Percentiles rank a stretch among this genome's conserved stretches.
Evolutionary conservation across 1,284 basidiomycete species (phyloP).

Genomic region (Jaminaea rosea): DNA sequence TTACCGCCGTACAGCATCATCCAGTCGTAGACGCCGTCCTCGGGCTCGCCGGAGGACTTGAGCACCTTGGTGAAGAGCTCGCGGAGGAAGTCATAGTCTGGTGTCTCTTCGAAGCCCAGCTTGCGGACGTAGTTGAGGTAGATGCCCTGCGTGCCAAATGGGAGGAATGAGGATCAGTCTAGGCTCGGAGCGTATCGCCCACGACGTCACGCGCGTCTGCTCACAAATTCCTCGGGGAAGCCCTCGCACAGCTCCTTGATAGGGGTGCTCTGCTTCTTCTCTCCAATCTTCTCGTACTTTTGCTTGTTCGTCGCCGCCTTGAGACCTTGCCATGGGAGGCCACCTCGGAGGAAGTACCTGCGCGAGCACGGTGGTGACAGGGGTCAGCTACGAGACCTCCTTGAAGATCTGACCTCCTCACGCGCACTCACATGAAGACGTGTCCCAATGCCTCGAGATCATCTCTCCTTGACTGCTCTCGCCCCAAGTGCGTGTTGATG

Average conservation of each 20-base stretch:
- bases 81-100: slow-evolving; percentile 88
- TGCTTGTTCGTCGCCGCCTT: slow-evolving; percentile 96
- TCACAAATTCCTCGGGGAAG: slow-evolving; percentile 54
- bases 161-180: too few relatives aligned
- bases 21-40: slow-evolving; percentile 86
- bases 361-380: too few relatives aligned
- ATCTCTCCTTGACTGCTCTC: slow-evolving; percentile 87
- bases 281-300: slow-evolving; percentile 97
- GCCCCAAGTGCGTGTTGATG: slow-evolving; percentile 88
- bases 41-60: slow-evolving; percentile 74
- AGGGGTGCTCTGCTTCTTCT: slow-evolving; percentile 94
- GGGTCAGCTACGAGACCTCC: too few relatives aligned
- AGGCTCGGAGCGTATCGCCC: slow-evolving; percentile 47
- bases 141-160: slow-evolving; percentile 74
- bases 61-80: slow-evolving; percentile 84
- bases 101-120: slow-evolving; percentile 83
- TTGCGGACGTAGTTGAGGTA: slow-evolving; percentile 81
- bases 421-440: slow-evolving; percentile 97
- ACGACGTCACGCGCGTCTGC: slow-evolving; percentile 1
- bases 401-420: too few relatives aligned
- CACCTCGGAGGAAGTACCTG: slow-evolving; percentile 86
- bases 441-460: slow-evolving; percentile 90
- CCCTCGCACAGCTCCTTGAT: slow-evolving; percentile 89
- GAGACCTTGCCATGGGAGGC: slow-evolving; percentile 89
- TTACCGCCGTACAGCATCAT: slow-evolving; percentile 79